These are phyloP conservation scores for Microdochium bolleyi DNA, from an alignment of 2,329 filamentous ascomycete species.

Conservation along the genomic window DNA sequence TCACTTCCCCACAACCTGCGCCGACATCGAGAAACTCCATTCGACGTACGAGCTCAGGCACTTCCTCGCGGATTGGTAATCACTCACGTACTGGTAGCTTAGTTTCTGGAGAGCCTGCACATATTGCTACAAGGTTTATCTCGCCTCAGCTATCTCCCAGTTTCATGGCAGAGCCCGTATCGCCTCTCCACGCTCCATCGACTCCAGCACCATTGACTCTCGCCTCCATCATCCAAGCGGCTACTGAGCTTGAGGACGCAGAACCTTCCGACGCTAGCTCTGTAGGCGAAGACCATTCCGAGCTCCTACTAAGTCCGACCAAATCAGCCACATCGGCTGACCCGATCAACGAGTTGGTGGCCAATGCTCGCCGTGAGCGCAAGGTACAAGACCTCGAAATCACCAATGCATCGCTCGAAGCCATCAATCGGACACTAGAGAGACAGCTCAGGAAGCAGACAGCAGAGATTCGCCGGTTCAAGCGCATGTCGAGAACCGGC, in stretches of 20 bases:
- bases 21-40: slow-evolving; percentile 15
- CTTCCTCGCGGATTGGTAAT: slow-evolving; percentile 21
- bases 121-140: slow-evolving; percentile 1
- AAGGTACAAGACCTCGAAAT: slow-evolving; percentile 97
- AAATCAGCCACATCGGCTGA: slow-evolving; percentile 48
- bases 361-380: slow-evolving; percentile 83
- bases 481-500: slow-evolving; percentile 77
- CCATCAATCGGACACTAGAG: slow-evolving; percentile 90
- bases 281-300: slow-evolving; percentile 21
- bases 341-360: slow-evolving; percentile 66
- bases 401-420: slow-evolving; percentile 87
- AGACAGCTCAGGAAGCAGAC: slow-evolving; percentile 87
- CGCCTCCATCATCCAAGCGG: slow-evolving; percentile 47
- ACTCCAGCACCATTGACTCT: slow-evolving; percentile 36
- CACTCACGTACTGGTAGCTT: slow-evolving; percentile 34
- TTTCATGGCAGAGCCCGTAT: slow-evolving; percentile 26
- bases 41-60: slow-evolving; percentile 34
- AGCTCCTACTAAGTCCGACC: slow-evolving; percentile 43
- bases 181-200: slow-evolving; percentile 21
- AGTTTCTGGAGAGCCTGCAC: slow-evolving; percentile 11
- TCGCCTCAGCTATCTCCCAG: slow-evolving; percentile 14
- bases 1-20: slow-evolving; percentile 10
- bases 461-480: slow-evolving; percentile 75
- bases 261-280: slow-evolving; percentile 11
- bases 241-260: slow-evolving; percentile 37